Evolutionary conservation across 2,329 filamentous ascomycete species (phyloP), one percentile per base, ranked within the genome.

Genomic region (Microsporum audouinii): DNA sequence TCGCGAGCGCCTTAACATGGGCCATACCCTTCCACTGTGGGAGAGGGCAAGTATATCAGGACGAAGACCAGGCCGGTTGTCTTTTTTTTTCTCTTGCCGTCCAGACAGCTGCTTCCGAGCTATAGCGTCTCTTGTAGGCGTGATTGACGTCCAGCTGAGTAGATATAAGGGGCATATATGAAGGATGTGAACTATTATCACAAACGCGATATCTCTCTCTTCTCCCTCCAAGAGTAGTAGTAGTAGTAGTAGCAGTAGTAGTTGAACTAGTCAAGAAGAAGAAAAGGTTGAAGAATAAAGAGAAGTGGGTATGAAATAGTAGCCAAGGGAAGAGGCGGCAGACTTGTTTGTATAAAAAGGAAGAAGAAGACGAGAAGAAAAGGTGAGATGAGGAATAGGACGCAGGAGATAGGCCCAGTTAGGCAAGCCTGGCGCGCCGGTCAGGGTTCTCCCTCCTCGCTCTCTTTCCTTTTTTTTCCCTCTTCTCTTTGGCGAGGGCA

Each of bases 1-100:
- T 59, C 41, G 60, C 49, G 51, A 61, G 29, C 23, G 51, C 57
- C 59, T 58, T 47, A 39, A 58, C 61, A 61, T 64, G 36, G 49
- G 63, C 63, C 63, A 64, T 64, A 51, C 63, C 62, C 63, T 61
- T 47, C 53, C 17, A 8, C 36, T 31, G 59, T 43, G 27, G 47
- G 53, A 39, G 53, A 17, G 17, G 17, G 17, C 17, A 23, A 23
- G 17, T 23, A 23, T 23, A 23, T 23, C 17, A 23, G 17, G 17
- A 23, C 17, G 17, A 23, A 23, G 17, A 23, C 17, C 17, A 23
- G 17, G 1, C 17, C 17, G 17, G 17, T 23, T 23, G 17, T 23
- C 17, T 23, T 23, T 23, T 23, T 17, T 23, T 23, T 23, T 23
- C 17, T 23, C 17, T 23, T 6, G 39, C 17, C 39, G 12, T 17